These are phyloP conservation scores for Ophiostoma ulmi DNA, from an alignment of 2,329 filamentous ascomycete species.

Conservation along the genomic window DNA sequence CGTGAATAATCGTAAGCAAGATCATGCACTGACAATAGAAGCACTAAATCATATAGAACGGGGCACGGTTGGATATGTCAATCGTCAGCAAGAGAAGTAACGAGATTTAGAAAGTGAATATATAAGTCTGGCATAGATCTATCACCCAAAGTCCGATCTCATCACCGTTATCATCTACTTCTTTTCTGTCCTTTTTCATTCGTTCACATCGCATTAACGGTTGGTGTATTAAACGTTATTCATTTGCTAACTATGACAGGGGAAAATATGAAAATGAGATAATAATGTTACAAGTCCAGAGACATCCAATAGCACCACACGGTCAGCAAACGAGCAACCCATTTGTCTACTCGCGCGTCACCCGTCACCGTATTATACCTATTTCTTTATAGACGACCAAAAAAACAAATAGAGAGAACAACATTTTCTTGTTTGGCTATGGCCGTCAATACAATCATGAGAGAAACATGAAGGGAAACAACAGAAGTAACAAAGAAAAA, in stretches of 20 bases:
- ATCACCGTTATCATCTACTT: background rate
- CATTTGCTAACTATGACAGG: slow-evolving; percentile 1
- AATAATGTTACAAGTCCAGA: slow-evolving; percentile 8
- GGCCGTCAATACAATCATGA: background rate
- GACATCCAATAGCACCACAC: background rate
- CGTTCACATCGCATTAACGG: background rate
- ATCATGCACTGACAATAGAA: background rate
- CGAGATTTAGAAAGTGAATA: background rate
- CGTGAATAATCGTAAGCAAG: background rate
- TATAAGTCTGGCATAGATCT: background rate
- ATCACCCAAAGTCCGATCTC: background rate
- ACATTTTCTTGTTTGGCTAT: background rate
- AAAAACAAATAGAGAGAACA: background rate
- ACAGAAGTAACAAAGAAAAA: background rate
- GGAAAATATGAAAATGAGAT: background rate
- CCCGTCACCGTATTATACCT: background rate
- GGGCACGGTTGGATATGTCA: background rate
- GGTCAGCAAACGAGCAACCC: background rate
- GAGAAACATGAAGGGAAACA: background rate
- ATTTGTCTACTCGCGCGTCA: background rate
- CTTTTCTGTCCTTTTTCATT: background rate
- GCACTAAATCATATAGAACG: background rate
- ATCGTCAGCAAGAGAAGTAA: background rate
- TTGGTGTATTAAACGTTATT: background rate
- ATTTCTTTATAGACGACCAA: background rate